Base-by-base conservation (phyloP, 768 basidiomycete genomes). In the Russula emetica region DNA sequence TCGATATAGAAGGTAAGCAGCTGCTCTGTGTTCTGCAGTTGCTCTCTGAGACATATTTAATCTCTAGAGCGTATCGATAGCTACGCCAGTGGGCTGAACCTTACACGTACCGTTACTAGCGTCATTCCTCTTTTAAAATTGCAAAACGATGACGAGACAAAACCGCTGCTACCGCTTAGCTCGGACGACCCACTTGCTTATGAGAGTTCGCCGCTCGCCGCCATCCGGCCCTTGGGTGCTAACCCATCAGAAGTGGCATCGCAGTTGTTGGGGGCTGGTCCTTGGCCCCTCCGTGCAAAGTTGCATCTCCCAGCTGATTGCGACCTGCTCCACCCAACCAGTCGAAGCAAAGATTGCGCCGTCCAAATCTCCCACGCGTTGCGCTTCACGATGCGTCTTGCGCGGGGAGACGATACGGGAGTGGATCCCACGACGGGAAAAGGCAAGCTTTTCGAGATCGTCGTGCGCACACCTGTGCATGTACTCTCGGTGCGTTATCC, bases 401-500 rank as follows among this genome's bases (percentile, higher is more conserved):
- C 94, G 74, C 80, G 88, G 26, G 91, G 89, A 4, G 92, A 92
- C 66, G 86, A 91, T 69, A 68, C 72, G 24, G 76, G 79, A 18
- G 58, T 85, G 2, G 89, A 91, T 71, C 67, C 79, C 8, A 87
- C 86, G 72, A 78, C 80, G 40, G 88, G 89, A 40, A 88, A 82
- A 74, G 81, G 84, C 67, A 96, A 92, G 76, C 73, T 91, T 70
- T 93, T 88, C 73, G 94, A 94, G 72, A 91, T 95, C 68, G 84
- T 90, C 32, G 83, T 95, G 63, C 88, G 93, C 72, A 86, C 85
- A 0, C 93, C 94, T 0, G 81, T 97, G 42, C 87, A 91, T 60
- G 85, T 98, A 55, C 83, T 97, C 58, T 94, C 94, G 20, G 91
- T 92, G 66, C 77, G 88, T 78, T 51, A 20, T 50, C 44, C 44